phyloP scores from a whole-genome alignment of 2,329 filamentous ascomycete genomes.

The Cladosporium sp. region DNA sequence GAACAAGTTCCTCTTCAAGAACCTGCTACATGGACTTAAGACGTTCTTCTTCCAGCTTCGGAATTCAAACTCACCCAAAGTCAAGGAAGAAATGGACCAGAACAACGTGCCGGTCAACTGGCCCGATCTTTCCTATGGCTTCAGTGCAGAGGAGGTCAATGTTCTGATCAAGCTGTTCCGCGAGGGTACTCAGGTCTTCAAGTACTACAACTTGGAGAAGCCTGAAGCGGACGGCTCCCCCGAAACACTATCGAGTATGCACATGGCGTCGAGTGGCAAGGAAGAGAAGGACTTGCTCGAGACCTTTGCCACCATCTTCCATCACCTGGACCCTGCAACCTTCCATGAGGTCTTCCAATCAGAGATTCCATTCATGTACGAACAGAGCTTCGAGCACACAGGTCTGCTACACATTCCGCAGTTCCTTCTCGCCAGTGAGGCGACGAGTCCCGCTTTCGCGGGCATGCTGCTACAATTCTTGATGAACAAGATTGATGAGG shows the following conservation, averaged over 20 bases:
- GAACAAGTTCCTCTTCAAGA: slow-evolving; percentile 98
- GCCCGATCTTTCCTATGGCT: slow-evolving; percentile 93
- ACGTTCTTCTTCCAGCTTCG: slow-evolving; percentile 95
- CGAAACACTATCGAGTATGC: slow-evolving; percentile 91
- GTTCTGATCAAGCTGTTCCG: slow-evolving; percentile 97
- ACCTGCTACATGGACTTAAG: slow-evolving; percentile 91
- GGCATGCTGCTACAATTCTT: slow-evolving; percentile 97
- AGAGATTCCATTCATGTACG: slow-evolving; percentile 93
- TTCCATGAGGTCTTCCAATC: slow-evolving; percentile 99
- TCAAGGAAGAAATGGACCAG: slow-evolving; percentile 66
- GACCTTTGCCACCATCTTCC: slow-evolving; percentile 97
- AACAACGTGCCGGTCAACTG: slow-evolving; percentile 83
- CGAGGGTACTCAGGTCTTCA: slow-evolving; percentile 92
- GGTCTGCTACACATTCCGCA: slow-evolving; percentile 93
- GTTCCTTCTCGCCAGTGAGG: slow-evolving; percentile 98
- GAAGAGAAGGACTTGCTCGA: slow-evolving; percentile 98
- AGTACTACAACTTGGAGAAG: slow-evolving; percentile 82
- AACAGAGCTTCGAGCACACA: slow-evolving; percentile 97
- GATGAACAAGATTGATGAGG: slow-evolving; percentile 94
- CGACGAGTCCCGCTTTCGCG: slow-evolving; percentile 94
- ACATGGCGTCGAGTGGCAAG: slow-evolving; percentile 89
- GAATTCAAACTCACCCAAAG: slow-evolving; percentile 72
- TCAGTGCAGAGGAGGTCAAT: slow-evolving; percentile 94
- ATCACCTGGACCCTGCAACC: slow-evolving; percentile 95
- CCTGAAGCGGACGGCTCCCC: slow-evolving; percentile 65